Base-by-base conservation (phyloP, 2,329 filamentous ascomycete genomes). In the Paramyrothecium roridum region DNA sequence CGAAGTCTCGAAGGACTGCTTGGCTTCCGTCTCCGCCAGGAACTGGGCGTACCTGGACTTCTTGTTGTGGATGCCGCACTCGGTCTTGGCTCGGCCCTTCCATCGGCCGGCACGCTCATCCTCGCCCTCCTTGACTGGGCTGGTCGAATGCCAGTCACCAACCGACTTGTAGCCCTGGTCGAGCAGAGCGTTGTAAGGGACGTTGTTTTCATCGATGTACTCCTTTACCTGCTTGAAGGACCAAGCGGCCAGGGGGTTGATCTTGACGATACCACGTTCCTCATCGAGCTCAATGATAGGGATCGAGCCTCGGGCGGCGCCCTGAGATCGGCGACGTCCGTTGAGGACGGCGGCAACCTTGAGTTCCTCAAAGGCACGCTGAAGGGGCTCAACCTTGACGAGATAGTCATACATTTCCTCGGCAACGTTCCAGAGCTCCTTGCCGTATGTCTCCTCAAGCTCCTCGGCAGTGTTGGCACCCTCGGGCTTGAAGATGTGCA, bases 31-130 rank as follows among this genome's bases (percentile, higher is more conserved):
- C 58, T 91, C 86, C 65, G 82, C 80, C 54, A 96, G 76, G 74
- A 89, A 97, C 75, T 93, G 86, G 12, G 92, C 90, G 68, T 98
- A 99, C 64, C 92, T 88, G 56, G 91, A 96, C 73, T 93, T 88
- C 76, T 95, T 96, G 81, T 98, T 98, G 84, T 99, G 95, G 69
- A 99, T 98, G 50, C 95, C 95, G 73, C 95, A 99, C 79, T 99
- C 95, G 17, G 92, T 96, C 87, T 99, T 99, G 67, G 82, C 78
- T 73, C 92, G 89, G 59, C 95, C 95, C 83, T 96, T 97, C 95
- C 95, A 99, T 63, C 95, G 88, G 56, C 95, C 95, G 10, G 95
- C 89, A 52, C 95, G 88, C 84, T 99, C 95, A 67, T 98, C 95
- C 76, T 99, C 95, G 61, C 90, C 90, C 56, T 93, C 91, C 60